Evolutionary conservation across 306 rosid genomes (phyloP).

Genomic region (Trifolium repens): DNA sequence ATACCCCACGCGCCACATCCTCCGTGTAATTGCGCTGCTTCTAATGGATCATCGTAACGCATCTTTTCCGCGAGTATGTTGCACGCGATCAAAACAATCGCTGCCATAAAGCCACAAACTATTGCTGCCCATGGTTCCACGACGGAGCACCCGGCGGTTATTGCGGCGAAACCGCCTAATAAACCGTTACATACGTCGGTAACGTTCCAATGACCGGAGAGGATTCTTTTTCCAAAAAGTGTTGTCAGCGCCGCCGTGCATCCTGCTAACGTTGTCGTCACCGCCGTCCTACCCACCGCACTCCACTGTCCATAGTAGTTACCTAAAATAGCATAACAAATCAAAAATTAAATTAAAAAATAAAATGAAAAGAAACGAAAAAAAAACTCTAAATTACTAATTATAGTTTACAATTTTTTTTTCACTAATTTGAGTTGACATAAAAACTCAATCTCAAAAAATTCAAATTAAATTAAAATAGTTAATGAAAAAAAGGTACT

Average conservation of each 20-base stretch:
- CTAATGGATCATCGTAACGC: slow-evolving; percentile 73
- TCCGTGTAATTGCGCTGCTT: slow-evolving; percentile 93
- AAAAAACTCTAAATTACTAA: too few species aligned
- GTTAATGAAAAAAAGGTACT: too few species aligned
- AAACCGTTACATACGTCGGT: slow-evolving; percentile 88
- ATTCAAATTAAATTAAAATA: too few species aligned
- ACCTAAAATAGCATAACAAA: background rate
- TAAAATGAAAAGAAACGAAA: too few species aligned
- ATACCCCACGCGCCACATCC: slow-evolving; percentile 99
- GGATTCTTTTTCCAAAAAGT: slow-evolving; percentile 71
- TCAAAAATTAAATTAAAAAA: too few species aligned
- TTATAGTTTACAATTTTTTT: too few species aligned
- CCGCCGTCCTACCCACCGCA: slow-evolving; percentile 90
- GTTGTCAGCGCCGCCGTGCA: slow-evolving; percentile 87
- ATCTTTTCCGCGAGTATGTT: slow-evolving; percentile 69
- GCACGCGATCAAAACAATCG: slow-evolving; percentile 61
- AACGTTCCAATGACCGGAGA: slow-evolving; percentile 95
- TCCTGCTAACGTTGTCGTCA: slow-evolving; percentile 82
- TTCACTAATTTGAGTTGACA: too few species aligned
- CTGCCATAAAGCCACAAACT: slow-evolving; percentile 78
- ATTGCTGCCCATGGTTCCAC: slow-evolving; percentile 97
- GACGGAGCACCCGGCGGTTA: slow-evolving; percentile 83
- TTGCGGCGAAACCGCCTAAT: slow-evolving; percentile 90
- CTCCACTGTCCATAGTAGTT: slow-evolving; percentile 83
- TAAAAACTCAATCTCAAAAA: too few species aligned